Evolutionary conservation across 1,139 yeast species (phyloP), one percentile per base, ranked within the genome.

Genomic region (Geotrichum bryndzae): DNA sequence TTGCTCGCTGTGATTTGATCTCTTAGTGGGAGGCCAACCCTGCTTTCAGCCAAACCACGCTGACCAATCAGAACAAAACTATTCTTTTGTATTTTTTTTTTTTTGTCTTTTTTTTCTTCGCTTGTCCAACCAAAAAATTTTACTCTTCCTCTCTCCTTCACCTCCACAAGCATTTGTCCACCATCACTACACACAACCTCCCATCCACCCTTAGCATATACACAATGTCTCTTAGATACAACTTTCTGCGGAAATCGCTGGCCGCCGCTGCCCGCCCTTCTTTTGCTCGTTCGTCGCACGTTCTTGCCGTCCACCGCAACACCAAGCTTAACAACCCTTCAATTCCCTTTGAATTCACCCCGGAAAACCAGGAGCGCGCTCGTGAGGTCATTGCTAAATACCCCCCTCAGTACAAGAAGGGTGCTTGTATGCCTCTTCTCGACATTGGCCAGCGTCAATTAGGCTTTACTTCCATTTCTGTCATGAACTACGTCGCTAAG

Each of bases 401-500:
- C 74, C 96, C 96, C 33, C 81, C 89, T 53, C 94, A 89, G 74
- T 90, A 90, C 77, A 89, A 89, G 74, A 90, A 90, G 76, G 90
- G 88, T 33, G 96, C 96, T 3, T 85, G 86, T 65, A 88, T 90
- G 96, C 96, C 96, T 23, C 80, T 90, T 64, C 81, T 90, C 68
- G 96, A 89, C 72, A 79, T 90, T 69, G 96, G 96, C 54, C 96
- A 90, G 77, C 88, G 96, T 72, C 96, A 90, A 77, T 80, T 81
- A 64, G 96, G 96, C 0, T 90, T 87, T 79, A 88, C 96, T 57
- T 88, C 96, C 57, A 88, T 90, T 68, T 82, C 92, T 33, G 96
- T 91, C 66, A 89, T 94, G 94, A 90, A 92, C 78, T 91, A 92
- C 73, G 96, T 90, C 54, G 96, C 96, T 64, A 84, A 87, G 76